Conservation (phyloP, 2,329 filamentous ascomycete species). For the Hortaea werneckii region DNA sequence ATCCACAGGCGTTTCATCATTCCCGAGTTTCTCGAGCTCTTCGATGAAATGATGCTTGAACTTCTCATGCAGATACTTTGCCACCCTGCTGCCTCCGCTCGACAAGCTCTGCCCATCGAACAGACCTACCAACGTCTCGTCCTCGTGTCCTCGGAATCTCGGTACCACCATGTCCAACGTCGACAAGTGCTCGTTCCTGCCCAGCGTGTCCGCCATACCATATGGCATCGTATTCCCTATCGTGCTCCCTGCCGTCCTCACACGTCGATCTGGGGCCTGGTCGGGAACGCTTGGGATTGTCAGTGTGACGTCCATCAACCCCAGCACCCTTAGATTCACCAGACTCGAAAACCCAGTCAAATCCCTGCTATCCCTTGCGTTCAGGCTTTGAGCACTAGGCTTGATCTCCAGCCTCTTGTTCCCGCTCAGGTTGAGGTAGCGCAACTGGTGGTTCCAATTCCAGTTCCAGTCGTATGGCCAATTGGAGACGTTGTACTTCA, state of each 20-base stretch:
- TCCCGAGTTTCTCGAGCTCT: constrained; percentile 65
- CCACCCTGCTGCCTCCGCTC: constrained; percentile 85
- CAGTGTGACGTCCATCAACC: constrained; percentile 95
- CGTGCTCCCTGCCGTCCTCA: constrained; percentile 90
- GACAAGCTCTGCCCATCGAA: constrained; percentile 91
- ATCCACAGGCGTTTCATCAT: constrained; percentile 64
- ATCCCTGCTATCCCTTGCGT: constrained; percentile 52
- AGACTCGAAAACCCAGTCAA: constrained; percentile 86
- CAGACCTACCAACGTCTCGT: constrained; percentile 83
- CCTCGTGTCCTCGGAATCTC: constrained; percentile 78
- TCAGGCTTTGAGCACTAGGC: constrained; percentile 45
- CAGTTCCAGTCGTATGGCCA: constrained; percentile 99
- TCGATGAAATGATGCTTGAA: constrained; percentile 76
- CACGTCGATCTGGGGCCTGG: constrained; percentile 86
- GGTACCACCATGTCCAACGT: constrained; percentile 94
- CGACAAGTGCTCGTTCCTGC: constrained; percentile 86
- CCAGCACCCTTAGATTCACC: constrained; percentile 72
- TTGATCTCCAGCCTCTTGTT: constrained; percentile 94
- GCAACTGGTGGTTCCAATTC: constrained; percentile 93
- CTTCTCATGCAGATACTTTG: constrained; percentile 93
- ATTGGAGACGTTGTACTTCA: constrained; percentile 99
- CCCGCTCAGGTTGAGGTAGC: constrained; percentile 90
- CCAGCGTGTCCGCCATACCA: constrained; percentile 93
- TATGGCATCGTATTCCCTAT: constrained; percentile 78
- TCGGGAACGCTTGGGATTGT: constrained; percentile 90